A percentile compares a stretch with the other conserved stretches of the same genome.
Evolutionary conservation across 1,284 basidiomycete genomes (phyloP).

Genomic region (Ganoderma sp.): DNA sequence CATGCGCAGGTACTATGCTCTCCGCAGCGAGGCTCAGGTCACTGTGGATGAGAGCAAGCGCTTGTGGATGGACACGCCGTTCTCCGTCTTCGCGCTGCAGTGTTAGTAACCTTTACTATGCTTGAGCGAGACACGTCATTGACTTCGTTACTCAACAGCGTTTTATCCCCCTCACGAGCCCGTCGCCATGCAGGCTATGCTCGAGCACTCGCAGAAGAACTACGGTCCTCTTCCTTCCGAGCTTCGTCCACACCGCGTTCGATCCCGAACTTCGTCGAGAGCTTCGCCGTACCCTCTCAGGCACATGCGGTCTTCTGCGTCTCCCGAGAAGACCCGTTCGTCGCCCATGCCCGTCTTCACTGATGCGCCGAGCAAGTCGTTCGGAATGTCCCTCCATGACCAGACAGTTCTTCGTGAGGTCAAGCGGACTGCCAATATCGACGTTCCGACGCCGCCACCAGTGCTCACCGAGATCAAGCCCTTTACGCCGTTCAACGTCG

Average conservation of each 20-base stretch:
- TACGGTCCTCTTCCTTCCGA: constrained; percentile 74
- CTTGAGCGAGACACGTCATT: neutral
- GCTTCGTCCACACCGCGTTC: constrained; percentile 60
- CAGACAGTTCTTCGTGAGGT: constrained; percentile 37
- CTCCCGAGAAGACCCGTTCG: constrained; percentile 47
- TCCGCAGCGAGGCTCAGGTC: constrained; percentile 70
- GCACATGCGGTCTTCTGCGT: constrained; percentile 48
- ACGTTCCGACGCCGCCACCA: constrained; percentile 43
- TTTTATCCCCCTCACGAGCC: constrained; percentile 72
- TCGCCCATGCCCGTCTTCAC: constrained; percentile 31
- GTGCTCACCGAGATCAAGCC: constrained; percentile 48
- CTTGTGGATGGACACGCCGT: constrained; percentile 72
- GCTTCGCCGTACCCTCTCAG: constrained; percentile 73
- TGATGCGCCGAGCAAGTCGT: constrained; percentile 27
- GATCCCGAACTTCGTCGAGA: constrained; percentile 71
- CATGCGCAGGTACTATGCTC: constrained; percentile 69
- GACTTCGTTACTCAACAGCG: constrained; percentile 48
- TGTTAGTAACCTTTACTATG: constrained; percentile 52
- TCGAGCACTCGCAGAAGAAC: constrained; percentile 73
- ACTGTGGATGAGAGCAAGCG: constrained; percentile 71
- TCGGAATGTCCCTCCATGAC: constrained; percentile 25
- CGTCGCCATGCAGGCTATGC: constrained; percentile 70
- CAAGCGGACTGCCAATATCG: constrained; percentile 45
- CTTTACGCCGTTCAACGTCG: constrained; percentile 46
- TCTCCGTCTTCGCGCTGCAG: constrained; percentile 73